Percentiles rank a stretch among this genome's conserved stretches.
Conservation (phyloP, 495 filamentous ascomycete genomes). For the Neurospora hispaniola region DNA sequence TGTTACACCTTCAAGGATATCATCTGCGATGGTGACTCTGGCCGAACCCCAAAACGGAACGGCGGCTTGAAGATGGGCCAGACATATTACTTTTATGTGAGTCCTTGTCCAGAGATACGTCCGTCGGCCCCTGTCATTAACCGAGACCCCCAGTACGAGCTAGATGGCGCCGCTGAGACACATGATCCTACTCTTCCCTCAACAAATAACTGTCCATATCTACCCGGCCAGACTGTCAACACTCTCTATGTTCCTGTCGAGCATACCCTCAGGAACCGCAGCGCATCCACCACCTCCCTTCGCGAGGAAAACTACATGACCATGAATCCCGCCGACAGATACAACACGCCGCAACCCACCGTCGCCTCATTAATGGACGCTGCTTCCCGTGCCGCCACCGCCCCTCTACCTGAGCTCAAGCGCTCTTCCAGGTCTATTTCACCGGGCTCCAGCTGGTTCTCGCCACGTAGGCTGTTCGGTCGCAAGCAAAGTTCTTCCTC, state of each 20-base stretch:
- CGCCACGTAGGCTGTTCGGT: slow-evolving; percentile 32
- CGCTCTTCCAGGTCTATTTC: slow-evolving; percentile 38
- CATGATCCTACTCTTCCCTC: slow-evolving; percentile 59
- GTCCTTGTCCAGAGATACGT: slow-evolving; percentile 18
- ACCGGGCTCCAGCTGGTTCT: slow-evolving; percentile 35
- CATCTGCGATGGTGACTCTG: slow-evolving; percentile 61
- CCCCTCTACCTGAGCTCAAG: slow-evolving; percentile 38
- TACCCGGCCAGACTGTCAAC: slow-evolving; percentile 80
- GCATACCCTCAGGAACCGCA: slow-evolving; percentile 39
- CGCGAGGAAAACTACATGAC: slow-evolving; percentile 49
- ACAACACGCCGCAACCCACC: slow-evolving; percentile 54
- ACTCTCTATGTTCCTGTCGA: slow-evolving; percentile 70
- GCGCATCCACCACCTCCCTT: slow-evolving; percentile 41
- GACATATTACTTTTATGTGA: slow-evolving; percentile 91
- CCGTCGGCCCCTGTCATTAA: slow-evolving; percentile 12
- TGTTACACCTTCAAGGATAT: slow-evolving; percentile 79
- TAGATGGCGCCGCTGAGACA: slow-evolving; percentile 64
- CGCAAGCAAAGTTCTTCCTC: slow-evolving; percentile 25
- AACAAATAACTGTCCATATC: slow-evolving; percentile 72
- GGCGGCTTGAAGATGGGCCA: slow-evolving; percentile 84
- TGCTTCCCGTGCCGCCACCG: slow-evolving; percentile 42
- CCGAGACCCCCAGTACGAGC: slow-evolving; percentile 50
- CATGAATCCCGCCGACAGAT: slow-evolving; percentile 70
- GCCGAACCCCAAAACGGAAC: slow-evolving; percentile 45
- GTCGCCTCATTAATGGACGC: slow-evolving; percentile 29